Base-by-base conservation (phyloP, 2,329 filamentous ascomycete genomes). In the Pseudophaeomoniella oleicola region DNA sequence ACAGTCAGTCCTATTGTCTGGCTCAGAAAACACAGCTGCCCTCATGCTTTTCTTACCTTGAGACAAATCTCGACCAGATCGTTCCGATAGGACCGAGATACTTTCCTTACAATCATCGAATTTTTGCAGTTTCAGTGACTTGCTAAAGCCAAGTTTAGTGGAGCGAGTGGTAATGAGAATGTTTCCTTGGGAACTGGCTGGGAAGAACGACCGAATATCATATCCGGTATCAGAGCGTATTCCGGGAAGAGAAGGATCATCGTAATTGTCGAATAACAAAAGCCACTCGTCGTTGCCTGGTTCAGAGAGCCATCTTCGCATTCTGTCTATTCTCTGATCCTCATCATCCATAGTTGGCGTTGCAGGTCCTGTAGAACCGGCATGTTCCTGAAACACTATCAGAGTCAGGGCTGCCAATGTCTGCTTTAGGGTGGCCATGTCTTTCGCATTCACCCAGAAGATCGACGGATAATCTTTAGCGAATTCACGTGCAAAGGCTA, bases 361-460 rank as follows among this genome's bases (percentile, higher is more conserved):
- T 6, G 5, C 5, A 32, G 13, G 13, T 5, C 5, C 5, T 5
- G 5, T 15, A 5, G 30, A 15, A 6, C 5, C 30, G 10, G 30
- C 5, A 5, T 32, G 13, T 5, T 5, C 13, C 13, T 32, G 30
- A 29, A 13, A 13, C 17, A 32, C 5, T 14, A 15, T n/a, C 5
- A 6, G 30, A 5, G 41, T 42, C 17, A 42, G 19, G 10, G 13
- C 13, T 13, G 38, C 34, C 12, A 46, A 37, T 27, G 58, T 60
- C 30, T 53, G 50, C 39, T 55, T 49, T 2, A 66, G 37, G 4
- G 54, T 54, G 13, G 46, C 40, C 44, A 59, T 50, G 17, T 58
- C 53, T 29, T 46, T 59, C 10, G 50, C 53, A 41, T 66, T 58
- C 4, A 68, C 34, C 64, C 61, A 68, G 40, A 67, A 55, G 3